Conservation (phyloP, 2,329 filamentous ascomycete species). For the Epichloe festucae region DNA sequence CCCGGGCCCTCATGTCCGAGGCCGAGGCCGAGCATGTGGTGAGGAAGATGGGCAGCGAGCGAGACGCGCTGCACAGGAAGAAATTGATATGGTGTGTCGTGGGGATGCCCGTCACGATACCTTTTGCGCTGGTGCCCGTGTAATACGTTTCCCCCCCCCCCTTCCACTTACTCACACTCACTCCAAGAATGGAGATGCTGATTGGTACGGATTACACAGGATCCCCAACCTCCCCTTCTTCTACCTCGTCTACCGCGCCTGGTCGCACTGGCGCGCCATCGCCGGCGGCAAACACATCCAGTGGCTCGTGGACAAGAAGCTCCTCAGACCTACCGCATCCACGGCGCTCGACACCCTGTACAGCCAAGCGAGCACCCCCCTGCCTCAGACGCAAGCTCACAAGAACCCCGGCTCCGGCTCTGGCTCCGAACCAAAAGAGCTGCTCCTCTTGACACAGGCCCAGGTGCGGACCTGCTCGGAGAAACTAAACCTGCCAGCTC, state of each 20-base stretch:
- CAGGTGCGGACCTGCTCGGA: slow-evolving; percentile 47
- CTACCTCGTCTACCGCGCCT: slow-evolving; percentile 82
- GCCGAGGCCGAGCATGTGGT: slow-evolving; percentile 54
- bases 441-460: slow-evolving; percentile 32
- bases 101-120: slow-evolving; percentile 71
- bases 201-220: slow-evolving; percentile 27
- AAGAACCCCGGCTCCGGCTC: not conserved
- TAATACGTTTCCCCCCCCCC: slow-evolving; percentile 33
- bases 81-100: slow-evolving; percentile 70
- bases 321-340: slow-evolving; percentile 54
- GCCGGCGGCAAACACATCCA: slow-evolving; percentile 75
- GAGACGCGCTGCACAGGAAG: slow-evolving; percentile 63
- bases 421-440: slow-evolving; percentile 12
- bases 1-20: slow-evolving; percentile 56
- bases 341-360: slow-evolving; percentile 65
- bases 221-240: slow-evolving; percentile 95
- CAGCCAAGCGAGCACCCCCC: slow-evolving; percentile 24
- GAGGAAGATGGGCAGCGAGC: slow-evolving; percentile 60
- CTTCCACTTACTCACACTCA: not conserved
- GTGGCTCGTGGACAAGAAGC: slow-evolving; percentile 62
- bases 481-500: slow-evolving; percentile 52
- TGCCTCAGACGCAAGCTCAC: not conserved
- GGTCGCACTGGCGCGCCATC: slow-evolving; percentile 82
- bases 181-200: not conserved
- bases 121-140: slow-evolving; percentile 73